These are phyloP conservation scores for Linnemannia zychae DNA, from an alignment of 192 early-diverging fungal genomes.

Conservation along the genomic window DNA sequence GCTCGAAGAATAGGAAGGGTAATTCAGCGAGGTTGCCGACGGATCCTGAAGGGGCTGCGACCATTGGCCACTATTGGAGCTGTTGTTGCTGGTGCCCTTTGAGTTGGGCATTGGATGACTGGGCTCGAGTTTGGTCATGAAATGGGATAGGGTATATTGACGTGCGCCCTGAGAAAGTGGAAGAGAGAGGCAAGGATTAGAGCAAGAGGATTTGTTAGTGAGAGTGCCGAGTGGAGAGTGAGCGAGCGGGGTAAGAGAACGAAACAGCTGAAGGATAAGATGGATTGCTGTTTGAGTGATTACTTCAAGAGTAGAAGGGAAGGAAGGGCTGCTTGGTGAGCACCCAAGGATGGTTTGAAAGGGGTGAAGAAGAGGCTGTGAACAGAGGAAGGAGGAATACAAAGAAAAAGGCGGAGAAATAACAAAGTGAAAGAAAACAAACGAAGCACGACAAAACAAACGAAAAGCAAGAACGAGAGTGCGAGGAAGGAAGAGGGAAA, in stretches of 20 bases:
- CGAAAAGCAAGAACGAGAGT: no score
- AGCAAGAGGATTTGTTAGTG: background rate
- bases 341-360: background rate
- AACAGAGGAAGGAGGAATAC: background rate
- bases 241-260: background rate
- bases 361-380: background rate
- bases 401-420: constrained; percentile 14
- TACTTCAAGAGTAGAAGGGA: background rate
- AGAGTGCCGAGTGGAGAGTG: background rate
- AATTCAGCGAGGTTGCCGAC: constrained; percentile 20
- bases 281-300: background rate
- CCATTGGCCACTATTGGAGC: constrained; percentile 24
- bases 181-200: constrained; percentile 3
- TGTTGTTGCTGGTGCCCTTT: constrained; percentile 33
- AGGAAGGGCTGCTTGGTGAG: constrained; percentile 2
- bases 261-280: background rate
- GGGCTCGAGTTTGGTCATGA: constrained; percentile 52
- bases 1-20: constrained; percentile 31
- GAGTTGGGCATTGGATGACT: constrained; percentile 41
- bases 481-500: background rate
- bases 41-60: constrained; percentile 40
- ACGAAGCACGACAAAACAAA: background rate
- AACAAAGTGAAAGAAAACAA: background rate
- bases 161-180: background rate
- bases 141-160: background rate